Evolutionary conservation across 176 grass and related monocot species (phyloP).

Genomic region (Triticum monococcum): DNA sequence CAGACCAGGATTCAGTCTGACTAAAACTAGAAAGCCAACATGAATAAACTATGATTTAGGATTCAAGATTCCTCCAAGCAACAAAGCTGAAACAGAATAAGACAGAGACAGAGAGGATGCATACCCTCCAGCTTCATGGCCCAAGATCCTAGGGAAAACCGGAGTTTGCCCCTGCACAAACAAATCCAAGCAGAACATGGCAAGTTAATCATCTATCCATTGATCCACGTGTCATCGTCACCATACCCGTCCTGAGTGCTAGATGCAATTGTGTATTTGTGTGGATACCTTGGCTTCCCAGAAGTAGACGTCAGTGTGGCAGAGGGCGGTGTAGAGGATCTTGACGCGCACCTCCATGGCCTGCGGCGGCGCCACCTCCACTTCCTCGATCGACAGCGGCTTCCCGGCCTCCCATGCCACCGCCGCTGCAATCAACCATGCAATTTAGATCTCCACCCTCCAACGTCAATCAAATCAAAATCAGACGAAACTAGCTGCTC

Average conservation of each 20-base stretch:
- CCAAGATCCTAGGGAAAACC: constrained; percentile 86
- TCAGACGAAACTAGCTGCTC: neutral
- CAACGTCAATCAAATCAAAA: neutral
- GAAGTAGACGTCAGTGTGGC: constrained; percentile 97
- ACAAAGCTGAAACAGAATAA: neutral
- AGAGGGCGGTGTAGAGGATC: constrained; percentile 82
- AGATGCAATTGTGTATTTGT: neutral
- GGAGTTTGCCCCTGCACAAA: constrained; percentile 73
- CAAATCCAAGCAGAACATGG: neutral
- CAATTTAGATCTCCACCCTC: neutral
- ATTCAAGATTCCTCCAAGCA: neutral
- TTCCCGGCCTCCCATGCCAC: constrained; percentile 91
- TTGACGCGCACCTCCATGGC: constrained; percentile 85
- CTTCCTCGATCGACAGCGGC: constrained; percentile 76
- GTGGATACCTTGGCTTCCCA: constrained; percentile 77
- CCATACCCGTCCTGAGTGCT: too few relatives aligned
- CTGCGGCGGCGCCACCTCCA: constrained; percentile 85
- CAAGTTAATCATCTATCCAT: neutral
- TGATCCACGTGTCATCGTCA: neutral
- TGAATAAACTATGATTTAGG: neutral
- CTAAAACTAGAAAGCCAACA: neutral
- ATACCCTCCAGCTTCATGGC: constrained; percentile 95
- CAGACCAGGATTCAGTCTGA: too few relatives aligned
- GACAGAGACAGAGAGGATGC: neutral
- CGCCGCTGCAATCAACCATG: constrained; percentile 42